Conservation (phyloP, 139 green algal species). For the Gonium pectorale region DNA sequence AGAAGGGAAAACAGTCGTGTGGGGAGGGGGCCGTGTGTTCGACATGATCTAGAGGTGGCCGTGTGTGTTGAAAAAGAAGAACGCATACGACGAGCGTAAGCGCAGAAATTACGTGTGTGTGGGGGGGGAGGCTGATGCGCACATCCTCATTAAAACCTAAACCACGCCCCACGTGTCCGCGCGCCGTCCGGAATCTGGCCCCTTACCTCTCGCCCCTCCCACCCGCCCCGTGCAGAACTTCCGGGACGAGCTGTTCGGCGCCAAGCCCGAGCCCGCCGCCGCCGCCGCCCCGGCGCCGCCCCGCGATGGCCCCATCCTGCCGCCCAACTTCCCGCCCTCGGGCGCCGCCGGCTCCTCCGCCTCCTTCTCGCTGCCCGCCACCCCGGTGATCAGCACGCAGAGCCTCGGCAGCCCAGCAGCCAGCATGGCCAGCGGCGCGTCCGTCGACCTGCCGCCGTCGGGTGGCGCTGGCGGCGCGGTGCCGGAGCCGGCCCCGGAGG, state of each 20-base stretch:
- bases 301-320: not conserved
- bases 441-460: not conserved
- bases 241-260: conserved; percentile 46
- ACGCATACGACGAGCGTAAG: too few relatives aligned
- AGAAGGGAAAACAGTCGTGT: too few relatives aligned
- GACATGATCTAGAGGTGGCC: too few relatives aligned
- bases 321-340: not conserved
- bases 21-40: too few relatives aligned
- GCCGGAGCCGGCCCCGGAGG: not conserved
- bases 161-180: too few relatives aligned
- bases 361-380: not conserved
- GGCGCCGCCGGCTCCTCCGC: not conserved
- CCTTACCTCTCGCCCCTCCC: not conserved
- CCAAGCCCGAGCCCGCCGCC: not conserved
- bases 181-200: too few relatives aligned
- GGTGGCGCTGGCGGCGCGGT: not conserved
- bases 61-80: too few relatives aligned
- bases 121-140: too few relatives aligned
- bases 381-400: not conserved
- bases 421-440: not conserved
- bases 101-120: too few relatives aligned
- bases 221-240: conserved; percentile 37
- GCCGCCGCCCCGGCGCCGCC: not conserved
- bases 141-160: too few relatives aligned
- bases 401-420: not conserved